Evolutionary conservation across 1,284 basidiomycete genomes (phyloP).

Genomic region (Cutaneotrichosporon dermatis): DNA sequence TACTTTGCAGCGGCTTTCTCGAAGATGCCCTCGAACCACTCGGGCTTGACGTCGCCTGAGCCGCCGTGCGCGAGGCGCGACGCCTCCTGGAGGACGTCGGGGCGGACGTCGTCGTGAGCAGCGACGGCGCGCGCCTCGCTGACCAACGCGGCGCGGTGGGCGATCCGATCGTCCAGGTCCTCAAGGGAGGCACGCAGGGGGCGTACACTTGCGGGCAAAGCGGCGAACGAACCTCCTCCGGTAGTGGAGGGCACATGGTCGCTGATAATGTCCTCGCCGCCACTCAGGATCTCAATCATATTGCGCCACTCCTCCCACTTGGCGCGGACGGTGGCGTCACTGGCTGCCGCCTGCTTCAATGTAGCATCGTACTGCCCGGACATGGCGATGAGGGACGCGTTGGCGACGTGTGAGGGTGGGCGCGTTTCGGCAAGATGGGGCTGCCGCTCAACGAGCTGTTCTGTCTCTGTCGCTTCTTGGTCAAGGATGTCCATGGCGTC

Average conservation of each 20-base stretch:
- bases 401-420: conserved; percentile 71
- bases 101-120: conserved; percentile 69
- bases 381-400: conserved; percentile 65
- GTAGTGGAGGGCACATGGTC: conserved; percentile 50
- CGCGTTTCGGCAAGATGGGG: conserved; percentile 51
- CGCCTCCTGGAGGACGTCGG: conserved; percentile 65
- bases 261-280: conserved; percentile 70
- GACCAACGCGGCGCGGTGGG: conserved; percentile 60
- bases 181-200: conserved; percentile 73
- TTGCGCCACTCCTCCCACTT: conserved; percentile 86
- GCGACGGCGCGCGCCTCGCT: conserved; percentile 63
- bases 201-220: conserved; percentile 55
- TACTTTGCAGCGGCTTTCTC: conserved; percentile 78
- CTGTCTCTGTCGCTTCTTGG: conserved; percentile 83
- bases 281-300: conserved; percentile 65
- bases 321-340: conserved; percentile 67
- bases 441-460: conserved; percentile 53
- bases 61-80: conserved; percentile 52
- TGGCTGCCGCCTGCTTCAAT: conserved; percentile 66
- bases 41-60: conserved; percentile 68
- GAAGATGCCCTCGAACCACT: conserved; percentile 77
- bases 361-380: conserved; percentile 66
- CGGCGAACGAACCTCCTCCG: conserved; percentile 15
- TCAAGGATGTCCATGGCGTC: conserved; percentile 85
- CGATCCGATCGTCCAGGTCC: conserved; percentile 68